Percentiles rank a stretch among this genome's conserved stretches.
phyloP scores from a whole-genome alignment of 1,139 yeast species.

The Protomyces inouyei region DNA sequence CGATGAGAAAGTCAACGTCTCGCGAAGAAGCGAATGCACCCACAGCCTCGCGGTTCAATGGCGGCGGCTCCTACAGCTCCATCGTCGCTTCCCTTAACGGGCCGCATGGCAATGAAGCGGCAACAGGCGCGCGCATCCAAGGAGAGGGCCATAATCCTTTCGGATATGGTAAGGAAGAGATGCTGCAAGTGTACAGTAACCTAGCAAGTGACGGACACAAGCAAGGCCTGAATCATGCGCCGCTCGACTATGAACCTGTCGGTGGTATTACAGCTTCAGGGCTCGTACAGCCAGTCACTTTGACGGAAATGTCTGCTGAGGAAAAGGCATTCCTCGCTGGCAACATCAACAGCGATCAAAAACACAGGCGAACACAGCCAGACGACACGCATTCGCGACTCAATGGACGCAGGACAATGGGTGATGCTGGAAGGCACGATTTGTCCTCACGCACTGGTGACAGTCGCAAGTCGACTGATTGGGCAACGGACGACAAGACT shows the following conservation, averaged over 20 bases:
- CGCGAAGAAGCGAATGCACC: background rate
- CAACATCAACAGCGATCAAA: slow-evolving; percentile 23
- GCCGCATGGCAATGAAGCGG: slow-evolving; percentile 6
- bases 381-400: background rate
- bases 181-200: slow-evolving; percentile 21
- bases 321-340: slow-evolving; percentile 16
- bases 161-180: slow-evolving; percentile 22
- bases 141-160: slow-evolving; percentile 13
- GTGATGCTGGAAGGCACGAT: slow-evolving; percentile 2
- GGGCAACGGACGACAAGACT: background rate
- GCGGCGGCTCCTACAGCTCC: slow-evolving; percentile 23
- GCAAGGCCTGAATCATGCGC: slow-evolving; percentile 7
- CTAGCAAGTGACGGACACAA: slow-evolving; percentile 4
- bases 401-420: slow-evolving; percentile 7
- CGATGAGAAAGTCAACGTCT: background rate
- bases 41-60: background rate
- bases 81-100: slow-evolving; percentile 12
- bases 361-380: slow-evolving; percentile 14
- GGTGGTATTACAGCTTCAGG: slow-evolving; percentile 6
- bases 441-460: background rate
- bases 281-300: slow-evolving; percentile 13
- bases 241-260: slow-evolving; percentile 18
- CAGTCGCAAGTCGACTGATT: slow-evolving; percentile 2
- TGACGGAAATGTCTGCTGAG: slow-evolving; percentile 7
- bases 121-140: background rate